Evolutionary conservation across 1,284 basidiomycete genomes (phyloP), one percentile per base, ranked within the genome.

Genomic region (Ceratobasidium theobromae): DNA sequence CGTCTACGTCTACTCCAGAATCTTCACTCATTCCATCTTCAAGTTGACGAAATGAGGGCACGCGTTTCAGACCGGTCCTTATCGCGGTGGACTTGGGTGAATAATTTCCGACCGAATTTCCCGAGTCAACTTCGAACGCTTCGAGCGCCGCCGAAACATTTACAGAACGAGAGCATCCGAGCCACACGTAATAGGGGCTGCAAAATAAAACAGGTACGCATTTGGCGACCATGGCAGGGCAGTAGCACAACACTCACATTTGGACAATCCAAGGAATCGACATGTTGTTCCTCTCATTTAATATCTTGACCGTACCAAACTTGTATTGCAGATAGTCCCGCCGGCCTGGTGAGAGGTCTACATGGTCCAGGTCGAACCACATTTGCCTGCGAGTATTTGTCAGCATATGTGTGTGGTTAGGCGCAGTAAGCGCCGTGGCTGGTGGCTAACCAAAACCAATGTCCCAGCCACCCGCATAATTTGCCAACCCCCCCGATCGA

Each of bases 311-410:
- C 45, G 89, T 91, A 33, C 88, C 88, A 76, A 92, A 91, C 70
- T 85, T 86, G 78, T 91, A 89, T 74, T 93, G 90, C 54, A 93
- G 80, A 74, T 92, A 92, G 68, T 88, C 85, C 52, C 87, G 78
- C 40, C 87, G 77, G 25, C 87, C 86, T 1, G 86, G 85, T 46
- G 87, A 86, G 0, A 93, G 74, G 67, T 86, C 81, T 62, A 91
- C 86, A 74, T 90, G 87, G 74, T 93, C 90, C 65, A 91, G 82
- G 70, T 88, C 86, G 75, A 91, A 91, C 89, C 78, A 76, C 65
- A 53, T 66, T 38, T 32, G 43, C 38, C 49, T 62, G 33, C 38
- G 5, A 12, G 23, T 1, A 21, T 32, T 12, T 48, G 23, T 18
- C 8, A n/a, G n/a, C n/a, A n/a, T n/a, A n/a, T n/a, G n/a, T 23